These are phyloP conservation scores for Phoenix roebelenii DNA, from an alignment of 176 grass and related monocot species.

Conservation along the genomic window DNA sequence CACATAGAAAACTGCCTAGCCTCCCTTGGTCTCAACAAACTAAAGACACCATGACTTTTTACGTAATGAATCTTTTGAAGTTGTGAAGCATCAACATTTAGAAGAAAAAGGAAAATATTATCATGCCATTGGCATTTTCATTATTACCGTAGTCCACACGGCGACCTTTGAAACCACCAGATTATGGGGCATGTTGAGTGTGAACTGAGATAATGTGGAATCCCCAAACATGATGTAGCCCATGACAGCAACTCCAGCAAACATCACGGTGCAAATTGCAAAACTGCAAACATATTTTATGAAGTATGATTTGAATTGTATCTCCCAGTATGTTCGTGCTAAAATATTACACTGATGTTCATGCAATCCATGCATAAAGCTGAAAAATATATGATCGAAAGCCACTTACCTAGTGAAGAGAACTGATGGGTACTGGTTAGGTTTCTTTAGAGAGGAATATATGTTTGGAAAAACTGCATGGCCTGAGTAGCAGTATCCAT, in stretches of 20 bases:
- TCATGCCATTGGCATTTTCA: no score
- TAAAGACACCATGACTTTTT: no score
- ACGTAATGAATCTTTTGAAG: no score
- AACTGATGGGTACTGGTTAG: conserved; percentile 51
- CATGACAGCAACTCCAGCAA: conserved; percentile 37
- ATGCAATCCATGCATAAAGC: no score
- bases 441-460: conserved; percentile 85
- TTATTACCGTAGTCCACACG: conserved; percentile 78
- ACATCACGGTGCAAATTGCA: conserved; percentile 55
- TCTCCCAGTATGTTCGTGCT: background rate
- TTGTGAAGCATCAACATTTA: no score
- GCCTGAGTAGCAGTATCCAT: conserved; percentile 81
- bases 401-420: conserved; percentile 61
- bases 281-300: conserved; percentile 35
- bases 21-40: no score
- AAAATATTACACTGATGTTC: no score
- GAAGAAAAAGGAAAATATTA: no score
- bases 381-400: background rate
- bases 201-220: conserved; percentile 66
- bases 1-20: no score
- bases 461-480: conserved; percentile 98
- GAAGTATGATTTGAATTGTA: conserved; percentile 7
- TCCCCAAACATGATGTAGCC: conserved; percentile 96
- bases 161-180: conserved; percentile 71
- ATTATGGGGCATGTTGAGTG: conserved; percentile 84